Evolutionary conservation across 768 basidiomycete species (phyloP), one percentile per base, ranked within the genome.

Genomic region (Dentipellis sp.): DNA sequence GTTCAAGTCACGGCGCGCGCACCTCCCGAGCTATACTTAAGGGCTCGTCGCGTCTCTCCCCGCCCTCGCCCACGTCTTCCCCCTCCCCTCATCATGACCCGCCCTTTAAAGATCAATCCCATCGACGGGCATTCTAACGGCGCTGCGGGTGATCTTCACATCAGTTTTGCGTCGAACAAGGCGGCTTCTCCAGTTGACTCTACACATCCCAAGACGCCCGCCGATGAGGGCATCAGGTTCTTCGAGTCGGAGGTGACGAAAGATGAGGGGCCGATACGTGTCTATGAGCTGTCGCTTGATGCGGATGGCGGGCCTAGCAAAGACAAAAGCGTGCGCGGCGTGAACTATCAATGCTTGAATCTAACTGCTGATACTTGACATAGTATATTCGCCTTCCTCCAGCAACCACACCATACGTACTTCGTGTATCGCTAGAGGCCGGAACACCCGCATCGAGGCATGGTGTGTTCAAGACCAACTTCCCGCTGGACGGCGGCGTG

Each of bases 361-460:
- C 17, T 45, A 12, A 50, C 17, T 42, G 54, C 51, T 55, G 56
- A 58, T 42, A 16, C 55, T 19, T 11, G 19, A 42, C 36, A 6
- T 62, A 97, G 97, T 97, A 98, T 69, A 88, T 95, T 63, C 93
- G 97, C 40, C 83, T 99, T 16, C 97, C 97, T 9, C 93, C 97
- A 10, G 91, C 94, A 21, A 79, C 84, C 66, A 74, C 74, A 16
- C 94, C 94, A 1, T 99, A 98, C 67, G 80, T 98, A 50, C 74
- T 99, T 23, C 85, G 97, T 53, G 88, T 99, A 37, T 86, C 88
- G 17, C 78, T 98, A 51, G 88, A 94, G 49, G 90, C 95, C 0
- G 97, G 97, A 7, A 94, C 94, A 2, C 86, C 91, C 2, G 91
- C 92, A 10, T 82, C 91, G 8, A 85, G 83, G 64, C 91, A 94